Conservation (phyloP, 176 grass and related monocot genomes). For the Cymbopogon citratus region DNA sequence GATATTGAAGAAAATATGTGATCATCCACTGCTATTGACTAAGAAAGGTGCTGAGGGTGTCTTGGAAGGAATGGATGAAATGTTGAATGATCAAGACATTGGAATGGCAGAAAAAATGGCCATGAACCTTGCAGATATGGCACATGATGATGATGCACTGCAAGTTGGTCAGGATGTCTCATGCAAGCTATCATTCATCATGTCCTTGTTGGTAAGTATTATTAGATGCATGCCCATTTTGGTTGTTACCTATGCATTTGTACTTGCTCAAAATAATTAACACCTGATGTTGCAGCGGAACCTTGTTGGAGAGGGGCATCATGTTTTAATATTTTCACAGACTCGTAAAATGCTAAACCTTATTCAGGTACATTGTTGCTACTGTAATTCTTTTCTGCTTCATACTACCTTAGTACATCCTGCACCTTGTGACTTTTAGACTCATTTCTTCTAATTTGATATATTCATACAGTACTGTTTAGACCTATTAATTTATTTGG, state of each 20-base stretch:
- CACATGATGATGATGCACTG: constrained; percentile 34
- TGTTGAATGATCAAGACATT: constrained; percentile 64
- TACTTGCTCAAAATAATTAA: constrained; percentile 20
- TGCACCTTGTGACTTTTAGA: neutral
- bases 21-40: constrained; percentile 82
- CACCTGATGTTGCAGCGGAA: constrained; percentile 51
- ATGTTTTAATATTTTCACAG: constrained; percentile 79
- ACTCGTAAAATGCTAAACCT: constrained; percentile 86
- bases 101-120: constrained; percentile 77
- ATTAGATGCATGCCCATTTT: neutral
- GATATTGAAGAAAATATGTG: constrained; percentile 96
- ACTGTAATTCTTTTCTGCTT: constrained; percentile 9
- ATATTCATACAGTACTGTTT: neutral
- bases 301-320: constrained; percentile 68
- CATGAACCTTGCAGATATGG: constrained; percentile 76
- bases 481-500: neutral
- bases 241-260: constrained; percentile 16
- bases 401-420: neutral
- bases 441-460: neutral
- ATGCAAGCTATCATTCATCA: constrained; percentile 89
- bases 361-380: constrained; percentile 57
- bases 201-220: constrained; percentile 72
- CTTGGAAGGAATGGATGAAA: constrained; percentile 75
- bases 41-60: constrained; percentile 70
- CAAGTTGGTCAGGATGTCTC: constrained; percentile 66